These are phyloP conservation scores for Magnusiomyces tetraspermus DNA, from an alignment of 1,139 yeast genomes.

Conservation along the genomic window DNA sequence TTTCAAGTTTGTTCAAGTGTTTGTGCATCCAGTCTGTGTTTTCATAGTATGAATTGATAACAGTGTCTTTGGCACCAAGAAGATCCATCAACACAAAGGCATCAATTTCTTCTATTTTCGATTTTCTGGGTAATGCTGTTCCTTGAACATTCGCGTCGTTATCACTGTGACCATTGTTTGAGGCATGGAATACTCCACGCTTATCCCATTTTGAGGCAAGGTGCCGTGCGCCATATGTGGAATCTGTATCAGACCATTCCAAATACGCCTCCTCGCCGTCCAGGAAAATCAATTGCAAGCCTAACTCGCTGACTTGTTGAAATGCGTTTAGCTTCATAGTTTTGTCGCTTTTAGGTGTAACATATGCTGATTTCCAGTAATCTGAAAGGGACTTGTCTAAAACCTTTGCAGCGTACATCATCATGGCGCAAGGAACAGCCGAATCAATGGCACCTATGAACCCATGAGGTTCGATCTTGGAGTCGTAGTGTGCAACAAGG, in stretches of 20 bases:
- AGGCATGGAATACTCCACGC: constrained; percentile 11
- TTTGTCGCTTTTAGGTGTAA: neutral
- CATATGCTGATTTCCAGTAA: constrained; percentile 20
- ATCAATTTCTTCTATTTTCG: constrained; percentile 31
- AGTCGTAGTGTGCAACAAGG: constrained; percentile 49
- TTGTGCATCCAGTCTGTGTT: constrained; percentile 36
- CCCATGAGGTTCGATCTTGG: constrained; percentile 41
- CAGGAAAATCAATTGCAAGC: constrained; percentile 43
- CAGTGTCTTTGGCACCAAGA: constrained; percentile 36
- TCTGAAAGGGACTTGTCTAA: constrained; percentile 25
- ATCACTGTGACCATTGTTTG: constrained; percentile 5
- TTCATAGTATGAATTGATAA: constrained; percentile 40
- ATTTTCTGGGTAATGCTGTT: constrained; percentile 14
- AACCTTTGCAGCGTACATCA: constrained; percentile 38
- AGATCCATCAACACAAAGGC: constrained; percentile 42
- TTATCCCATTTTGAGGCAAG: constrained; percentile 37
- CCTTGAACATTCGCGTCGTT: constrained; percentile 7
- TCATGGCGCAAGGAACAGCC: constrained; percentile 47
- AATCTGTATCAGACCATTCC: constrained; percentile 43
- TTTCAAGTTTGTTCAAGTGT: constrained; percentile 28
- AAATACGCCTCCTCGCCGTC: constrained; percentile 53
- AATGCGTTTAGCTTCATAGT: neutral
- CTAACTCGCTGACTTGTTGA: constrained; percentile 23
- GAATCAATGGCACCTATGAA: constrained; percentile 53
- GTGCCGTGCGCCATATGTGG: constrained; percentile 47